Conservation (phyloP, 192 early-diverging fungal species). For the Entomortierella parvispora region DNA sequence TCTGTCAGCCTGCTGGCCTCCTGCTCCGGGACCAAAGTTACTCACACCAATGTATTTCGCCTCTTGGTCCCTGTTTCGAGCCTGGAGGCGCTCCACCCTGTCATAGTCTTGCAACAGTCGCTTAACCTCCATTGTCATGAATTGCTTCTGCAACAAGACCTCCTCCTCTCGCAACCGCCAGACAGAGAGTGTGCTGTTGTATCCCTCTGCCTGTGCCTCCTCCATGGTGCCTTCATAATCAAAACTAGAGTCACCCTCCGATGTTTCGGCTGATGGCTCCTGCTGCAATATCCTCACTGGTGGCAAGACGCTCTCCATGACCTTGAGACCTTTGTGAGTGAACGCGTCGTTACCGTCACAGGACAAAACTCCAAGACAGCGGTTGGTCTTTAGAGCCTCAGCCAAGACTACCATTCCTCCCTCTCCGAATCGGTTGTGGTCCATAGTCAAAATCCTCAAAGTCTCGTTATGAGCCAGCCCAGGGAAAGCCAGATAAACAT, state of each 20-base stretch:
- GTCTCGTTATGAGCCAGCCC: conserved; percentile 23
- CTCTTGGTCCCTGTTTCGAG: conserved; percentile 11
- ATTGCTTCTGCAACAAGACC: conserved; percentile 22
- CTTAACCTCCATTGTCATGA: conserved; percentile 26
- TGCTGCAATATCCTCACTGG: neutral
- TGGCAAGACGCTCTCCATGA: conserved; percentile 25
- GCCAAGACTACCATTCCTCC: conserved; percentile 28
- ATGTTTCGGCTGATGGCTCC: neutral
- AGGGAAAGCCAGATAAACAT: conserved; percentile 26
- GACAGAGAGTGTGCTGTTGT: conserved; percentile 34
- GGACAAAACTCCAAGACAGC: conserved; percentile 16
- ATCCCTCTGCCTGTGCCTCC: conserved; percentile 31
- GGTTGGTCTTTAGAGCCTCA: conserved; percentile 20
- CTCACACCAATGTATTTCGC: conserved; percentile 15
- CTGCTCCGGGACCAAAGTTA: neutral
- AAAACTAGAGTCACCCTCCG: too few species aligned
- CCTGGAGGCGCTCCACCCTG: conserved; percentile 25
- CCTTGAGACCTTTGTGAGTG: conserved; percentile 32
- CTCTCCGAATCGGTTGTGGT: conserved; percentile 46
- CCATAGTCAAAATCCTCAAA: conserved; percentile 28
- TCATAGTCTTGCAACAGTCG: conserved; percentile 20
- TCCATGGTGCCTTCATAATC: conserved; percentile 29
- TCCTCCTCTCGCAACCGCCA: conserved; percentile 27
- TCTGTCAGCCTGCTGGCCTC: neutral
- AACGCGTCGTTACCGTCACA: conserved; percentile 46